Percentiles rank a stretch among this genome's conserved stretches.
Evolutionary conservation across 1,139 yeast species (phyloP).

Genomic region (Tardiomyces blankii): DNA sequence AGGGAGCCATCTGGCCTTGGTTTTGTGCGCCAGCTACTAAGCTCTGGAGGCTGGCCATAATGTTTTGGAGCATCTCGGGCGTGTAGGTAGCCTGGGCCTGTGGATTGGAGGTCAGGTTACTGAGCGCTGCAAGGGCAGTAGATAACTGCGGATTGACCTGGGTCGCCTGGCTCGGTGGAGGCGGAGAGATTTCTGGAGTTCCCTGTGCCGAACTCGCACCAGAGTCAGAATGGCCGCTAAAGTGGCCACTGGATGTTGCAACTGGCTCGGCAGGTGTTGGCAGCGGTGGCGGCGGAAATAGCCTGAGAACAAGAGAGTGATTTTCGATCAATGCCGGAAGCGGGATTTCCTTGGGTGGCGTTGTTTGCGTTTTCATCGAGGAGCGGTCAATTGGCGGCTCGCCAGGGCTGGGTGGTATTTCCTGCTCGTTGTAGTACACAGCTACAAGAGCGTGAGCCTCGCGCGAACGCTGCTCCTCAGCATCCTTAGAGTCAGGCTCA

Average conservation of each 20-base stretch:
- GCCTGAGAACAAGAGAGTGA: background rate
- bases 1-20: background rate
- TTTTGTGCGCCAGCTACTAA: background rate
- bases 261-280: background rate
- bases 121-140: background rate
- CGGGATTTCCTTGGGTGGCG: background rate
- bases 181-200: no score
- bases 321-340: background rate
- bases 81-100: background rate
- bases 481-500: conserved; percentile 19
- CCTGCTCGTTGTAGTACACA: conserved; percentile 15
- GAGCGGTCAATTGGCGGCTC: conserved; percentile 12
- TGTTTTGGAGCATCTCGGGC: background rate
- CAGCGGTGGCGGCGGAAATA: background rate
- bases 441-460: conserved; percentile 19
- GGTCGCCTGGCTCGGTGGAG: no score
- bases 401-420: conserved; percentile 21
- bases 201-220: no score
- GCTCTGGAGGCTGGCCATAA: background rate
- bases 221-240: no score
- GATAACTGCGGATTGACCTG: background rate
- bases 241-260: no score
- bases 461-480: conserved; percentile 16
- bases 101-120: background rate
- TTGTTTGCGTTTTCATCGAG: background rate